A percentile compares a stretch with the other conserved stretches of the same genome.
phyloP scores from a whole-genome alignment of 1,284 basidiomycete genomes.

The Fomitopsis betulina region DNA sequence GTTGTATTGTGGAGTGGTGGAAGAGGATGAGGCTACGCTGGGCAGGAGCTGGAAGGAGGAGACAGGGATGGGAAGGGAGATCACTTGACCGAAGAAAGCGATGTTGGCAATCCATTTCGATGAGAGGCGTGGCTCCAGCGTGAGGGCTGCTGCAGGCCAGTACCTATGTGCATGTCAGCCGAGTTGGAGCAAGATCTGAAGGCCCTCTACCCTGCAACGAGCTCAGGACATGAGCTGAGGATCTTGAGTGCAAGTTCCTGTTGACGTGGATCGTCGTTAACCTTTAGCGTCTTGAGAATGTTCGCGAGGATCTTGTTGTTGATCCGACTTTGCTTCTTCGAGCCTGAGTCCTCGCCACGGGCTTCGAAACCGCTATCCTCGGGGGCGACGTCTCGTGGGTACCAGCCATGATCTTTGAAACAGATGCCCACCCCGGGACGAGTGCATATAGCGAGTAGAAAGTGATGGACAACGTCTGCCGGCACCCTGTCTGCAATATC shows the following conservation, averaged over 20 bases:
- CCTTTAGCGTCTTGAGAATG: constrained; percentile 68
- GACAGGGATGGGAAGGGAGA: constrained; percentile 72
- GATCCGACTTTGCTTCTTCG: constrained; percentile 42
- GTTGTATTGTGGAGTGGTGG: constrained; percentile 38
- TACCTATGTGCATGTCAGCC: constrained; percentile 43
- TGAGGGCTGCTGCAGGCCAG: constrained; percentile 71
- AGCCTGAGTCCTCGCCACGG: constrained; percentile 32
- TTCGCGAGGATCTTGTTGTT: constrained; percentile 86
- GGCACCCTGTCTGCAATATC: constrained; percentile 51
- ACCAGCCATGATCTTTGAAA: constrained; percentile 90
- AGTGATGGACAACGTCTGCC: constrained; percentile 84
- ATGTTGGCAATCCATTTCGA: constrained; percentile 90
- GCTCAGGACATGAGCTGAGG: constrained; percentile 78
- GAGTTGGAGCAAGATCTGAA: background rate
- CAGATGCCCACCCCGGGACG: constrained; percentile 83
- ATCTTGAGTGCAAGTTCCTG: constrained; percentile 84
- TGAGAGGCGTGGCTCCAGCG: constrained; percentile 82
- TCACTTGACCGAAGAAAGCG: constrained; percentile 72
- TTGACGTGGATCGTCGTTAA: constrained; percentile 82
- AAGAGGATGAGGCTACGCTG: constrained; percentile 18
- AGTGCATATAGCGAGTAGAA: constrained; percentile 84
- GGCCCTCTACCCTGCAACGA: constrained; percentile 63
- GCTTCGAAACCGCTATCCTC: constrained; percentile 27
- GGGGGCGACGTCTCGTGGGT: constrained; percentile 57
- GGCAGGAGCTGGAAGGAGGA: constrained; percentile 52